Conservation (phyloP, 345 rosid genomes). For the Geranium rotundifolium region DNA sequence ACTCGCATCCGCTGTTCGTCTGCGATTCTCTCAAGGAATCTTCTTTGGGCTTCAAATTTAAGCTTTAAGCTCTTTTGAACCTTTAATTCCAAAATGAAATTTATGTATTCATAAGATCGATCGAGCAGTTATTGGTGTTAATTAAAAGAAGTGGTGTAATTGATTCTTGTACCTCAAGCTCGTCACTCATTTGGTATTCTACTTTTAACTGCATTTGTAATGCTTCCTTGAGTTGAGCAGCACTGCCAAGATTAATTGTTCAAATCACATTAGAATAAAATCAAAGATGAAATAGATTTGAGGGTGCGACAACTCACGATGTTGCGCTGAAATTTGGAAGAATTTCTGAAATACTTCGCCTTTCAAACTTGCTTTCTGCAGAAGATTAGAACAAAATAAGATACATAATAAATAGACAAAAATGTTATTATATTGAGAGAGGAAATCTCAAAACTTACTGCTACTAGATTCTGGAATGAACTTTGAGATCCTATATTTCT, state of each 20-base stretch:
- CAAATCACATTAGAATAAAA: too few species aligned
- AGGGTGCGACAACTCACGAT: slow-evolving; percentile 20
- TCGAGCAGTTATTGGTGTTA: neutral
- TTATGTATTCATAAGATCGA: neutral
- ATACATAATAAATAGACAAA: neutral
- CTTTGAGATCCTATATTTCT: slow-evolving; percentile 61
- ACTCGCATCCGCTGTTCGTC: slow-evolving; percentile 18
- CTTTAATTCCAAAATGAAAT: slow-evolving; percentile 9
- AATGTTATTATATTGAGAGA: neutral
- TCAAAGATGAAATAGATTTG: too few species aligned
- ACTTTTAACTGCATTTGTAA: slow-evolving; percentile 36
- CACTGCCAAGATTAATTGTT: slow-evolving; percentile 16
- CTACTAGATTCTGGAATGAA: slow-evolving; percentile 37
- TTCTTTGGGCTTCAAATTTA: slow-evolving; percentile 46
- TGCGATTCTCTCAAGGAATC: slow-evolving; percentile 33
- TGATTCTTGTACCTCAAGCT: slow-evolving; percentile 27
- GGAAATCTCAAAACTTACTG: slow-evolving; percentile 20
- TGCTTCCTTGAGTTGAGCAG: slow-evolving; percentile 46
- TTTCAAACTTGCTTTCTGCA: slow-evolving; percentile 41
- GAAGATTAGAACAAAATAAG: too few species aligned
- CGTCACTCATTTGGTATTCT: slow-evolving; percentile 26
- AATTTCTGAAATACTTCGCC: slow-evolving; percentile 38
- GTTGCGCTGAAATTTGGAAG: slow-evolving; percentile 47
- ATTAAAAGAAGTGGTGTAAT: neutral
- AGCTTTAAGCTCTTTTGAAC: slow-evolving; percentile 39